Evolutionary conservation across 2,329 filamentous ascomycete species (phyloP).

Genomic region (Pestalotiopsis sp.): DNA sequence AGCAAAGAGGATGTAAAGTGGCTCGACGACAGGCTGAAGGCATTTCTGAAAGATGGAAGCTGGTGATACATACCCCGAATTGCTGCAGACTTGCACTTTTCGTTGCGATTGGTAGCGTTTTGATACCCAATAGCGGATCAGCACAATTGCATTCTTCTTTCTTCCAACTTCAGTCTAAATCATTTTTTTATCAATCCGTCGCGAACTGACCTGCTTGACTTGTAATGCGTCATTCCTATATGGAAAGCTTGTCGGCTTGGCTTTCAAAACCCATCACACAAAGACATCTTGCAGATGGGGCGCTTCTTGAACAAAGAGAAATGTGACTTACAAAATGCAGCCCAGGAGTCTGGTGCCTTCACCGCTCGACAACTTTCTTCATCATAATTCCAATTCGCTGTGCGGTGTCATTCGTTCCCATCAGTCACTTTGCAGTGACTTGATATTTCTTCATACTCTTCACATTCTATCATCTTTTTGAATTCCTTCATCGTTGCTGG

Average conservation of each 20-base stretch:
- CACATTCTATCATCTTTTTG: not conserved
- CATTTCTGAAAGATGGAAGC: conserved; percentile 38
- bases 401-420: not conserved
- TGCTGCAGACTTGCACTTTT: not conserved
- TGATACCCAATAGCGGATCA: not conserved
- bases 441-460: not conserved
- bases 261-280: not conserved
- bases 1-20: conserved; percentile 72
- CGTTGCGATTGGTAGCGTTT: not conserved
- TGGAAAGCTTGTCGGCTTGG: not conserved
- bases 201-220: not conserved
- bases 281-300: not conserved
- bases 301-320: not conserved
- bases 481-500: not conserved
- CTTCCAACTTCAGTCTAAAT: not conserved
- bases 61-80: not conserved
- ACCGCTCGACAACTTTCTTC: not conserved
- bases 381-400: not conserved
- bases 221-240: not conserved
- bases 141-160: not conserved
- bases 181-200: not conserved
- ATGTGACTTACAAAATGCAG: not conserved
- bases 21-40: conserved; percentile 64
- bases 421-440: not conserved
- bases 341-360: not conserved